phyloP scores from a whole-genome alignment of 495 filamentous ascomycete genomes.

The Penicillium paradoxum region DNA sequence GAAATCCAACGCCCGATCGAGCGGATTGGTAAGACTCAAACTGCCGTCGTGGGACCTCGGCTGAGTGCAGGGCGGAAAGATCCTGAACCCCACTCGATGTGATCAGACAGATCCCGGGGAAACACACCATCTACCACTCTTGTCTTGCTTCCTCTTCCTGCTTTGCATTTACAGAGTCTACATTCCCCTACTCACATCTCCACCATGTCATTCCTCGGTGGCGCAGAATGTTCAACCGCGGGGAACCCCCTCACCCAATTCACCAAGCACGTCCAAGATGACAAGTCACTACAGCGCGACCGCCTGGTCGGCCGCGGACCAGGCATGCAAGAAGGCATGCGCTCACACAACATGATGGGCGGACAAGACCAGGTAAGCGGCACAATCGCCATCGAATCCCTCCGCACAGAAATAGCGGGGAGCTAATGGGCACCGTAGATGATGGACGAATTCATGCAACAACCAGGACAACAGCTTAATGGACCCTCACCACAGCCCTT shows the following conservation, averaged over 20 bases:
- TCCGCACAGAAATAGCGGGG: constrained; percentile 16
- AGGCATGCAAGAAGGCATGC: constrained; percentile 59
- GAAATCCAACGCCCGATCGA: background rate
- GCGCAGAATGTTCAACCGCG: constrained; percentile 94
- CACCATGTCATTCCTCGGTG: constrained; percentile 88
- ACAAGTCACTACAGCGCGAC: constrained; percentile 90
- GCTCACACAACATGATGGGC: constrained; percentile 54
- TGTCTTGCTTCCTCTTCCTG: background rate
- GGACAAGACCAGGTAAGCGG: constrained; percentile 56
- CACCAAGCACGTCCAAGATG: constrained; percentile 88
- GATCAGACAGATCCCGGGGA: constrained; percentile 6
- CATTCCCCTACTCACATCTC: background rate
- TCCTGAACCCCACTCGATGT: constrained; percentile 20
- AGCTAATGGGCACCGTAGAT: constrained; percentile 47
- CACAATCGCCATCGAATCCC: background rate
- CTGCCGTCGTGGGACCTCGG: constrained; percentile 25
- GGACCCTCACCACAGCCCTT: constrained; percentile 52
- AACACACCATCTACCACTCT: background rate
- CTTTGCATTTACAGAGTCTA: background rate
- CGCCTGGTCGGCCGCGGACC: constrained; percentile 69
- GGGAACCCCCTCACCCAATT: constrained; percentile 96
- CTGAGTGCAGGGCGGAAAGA: constrained; percentile 3
- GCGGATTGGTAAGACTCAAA: too few relatives aligned
- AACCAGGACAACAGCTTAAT: constrained; percentile 53
- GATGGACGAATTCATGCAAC: constrained; percentile 89